These are phyloP conservation scores for Cordyceps fumosorosea DNA, from an alignment of 2,329 filamentous ascomycete species.

Conservation along the genomic window DNA sequence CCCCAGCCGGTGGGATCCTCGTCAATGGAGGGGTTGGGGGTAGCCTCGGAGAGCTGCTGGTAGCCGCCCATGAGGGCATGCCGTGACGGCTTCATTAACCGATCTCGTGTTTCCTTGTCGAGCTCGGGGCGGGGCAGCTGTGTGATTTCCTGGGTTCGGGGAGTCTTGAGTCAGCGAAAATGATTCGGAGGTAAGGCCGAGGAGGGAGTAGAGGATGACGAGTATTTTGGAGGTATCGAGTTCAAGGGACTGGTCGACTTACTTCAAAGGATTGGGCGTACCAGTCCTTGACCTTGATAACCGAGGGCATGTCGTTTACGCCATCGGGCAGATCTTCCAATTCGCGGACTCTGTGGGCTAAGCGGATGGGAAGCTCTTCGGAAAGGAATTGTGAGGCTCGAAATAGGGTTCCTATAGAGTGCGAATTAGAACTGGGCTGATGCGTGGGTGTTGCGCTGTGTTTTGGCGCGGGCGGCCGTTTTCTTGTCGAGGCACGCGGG, in stretches of 20 bases:
- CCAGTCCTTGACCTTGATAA: slow-evolving; percentile 92
- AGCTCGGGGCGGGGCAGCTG: slow-evolving; percentile 72
- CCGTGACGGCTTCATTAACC: slow-evolving; percentile 64
- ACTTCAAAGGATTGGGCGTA: slow-evolving; percentile 99
- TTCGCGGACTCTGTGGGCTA: slow-evolving; percentile 95
- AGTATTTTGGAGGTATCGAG: background rate
- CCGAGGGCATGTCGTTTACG: slow-evolving; percentile 95
- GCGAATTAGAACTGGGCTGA: background rate
- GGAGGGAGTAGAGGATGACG: too few species aligned
- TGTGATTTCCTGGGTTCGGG: slow-evolving; percentile 73
- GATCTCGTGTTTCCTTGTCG: slow-evolving; percentile 66
- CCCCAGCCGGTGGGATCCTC: slow-evolving; percentile 66
- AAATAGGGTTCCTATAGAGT: slow-evolving; percentile 75
- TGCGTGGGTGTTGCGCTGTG: background rate
- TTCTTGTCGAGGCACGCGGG: slow-evolving; percentile 1
- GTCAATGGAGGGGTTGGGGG: slow-evolving; percentile 81
- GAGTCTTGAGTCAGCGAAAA: slow-evolving; percentile 9
- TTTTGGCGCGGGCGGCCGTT: background rate
- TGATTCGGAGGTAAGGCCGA: background rate
- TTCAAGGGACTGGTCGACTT: slow-evolving; percentile 25
- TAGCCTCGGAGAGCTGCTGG: slow-evolving; percentile 68
- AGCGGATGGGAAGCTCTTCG: slow-evolving; percentile 92
- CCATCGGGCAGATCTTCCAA: slow-evolving; percentile 88
- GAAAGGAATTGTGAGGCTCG: slow-evolving; percentile 96
- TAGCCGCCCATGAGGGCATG: slow-evolving; percentile 50